Base-by-base conservation (phyloP, 2,329 filamentous ascomycete genomes). In the Scedosporium aurantiacum region DNA sequence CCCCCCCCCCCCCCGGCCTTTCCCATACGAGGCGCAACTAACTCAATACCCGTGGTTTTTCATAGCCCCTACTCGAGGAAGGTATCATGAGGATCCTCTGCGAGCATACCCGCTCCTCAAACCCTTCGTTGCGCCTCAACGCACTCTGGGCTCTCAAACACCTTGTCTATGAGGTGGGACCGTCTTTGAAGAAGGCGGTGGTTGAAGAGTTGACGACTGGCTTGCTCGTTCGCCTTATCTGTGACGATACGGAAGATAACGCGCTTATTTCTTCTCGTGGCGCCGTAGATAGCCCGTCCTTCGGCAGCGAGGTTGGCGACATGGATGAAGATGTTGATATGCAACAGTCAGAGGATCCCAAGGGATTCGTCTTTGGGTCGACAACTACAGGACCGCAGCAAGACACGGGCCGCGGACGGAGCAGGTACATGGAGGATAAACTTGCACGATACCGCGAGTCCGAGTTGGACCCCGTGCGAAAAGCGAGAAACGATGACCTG, bases 111-210 rank as follows among this genome's bases (percentile, higher is more conserved):
- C 89, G 89, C 71, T 94, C 90, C 0, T 80, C 82, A 56, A 89
- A 93, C 68, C 82, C 88, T n/a, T 84, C 86, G 56, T 78, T 97
- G 60, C 85, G 91, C 25, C 79, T 95, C 27, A 91, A 94, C 67
- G 91, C 92, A 23, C 75, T 99, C 1, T 99, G 94, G 93, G 91
- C 91, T 5, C 76, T 99, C 62, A 97, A 97, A 70, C 91, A 97
- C 73, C 81, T 97, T 58, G 87, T 96, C 2, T 82, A 89, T 64
- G 86, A 85, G 23, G 84, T 89, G 5, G 81, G 82, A 18, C 85
- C 87, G 54, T 82, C 87, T 12, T 77, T 89, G 66, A 96, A 94
- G 73, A 87, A 88, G 68, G 81, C 83, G 57, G 90, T 90, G 63
- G 76, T 97, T 12, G 85, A 92, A 58, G 85, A 89, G 68, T 79